These are phyloP conservation scores for Rhododendron griersonianum DNA, from an alignment of 148 eudicot species.

Conservation along the genomic window DNA sequence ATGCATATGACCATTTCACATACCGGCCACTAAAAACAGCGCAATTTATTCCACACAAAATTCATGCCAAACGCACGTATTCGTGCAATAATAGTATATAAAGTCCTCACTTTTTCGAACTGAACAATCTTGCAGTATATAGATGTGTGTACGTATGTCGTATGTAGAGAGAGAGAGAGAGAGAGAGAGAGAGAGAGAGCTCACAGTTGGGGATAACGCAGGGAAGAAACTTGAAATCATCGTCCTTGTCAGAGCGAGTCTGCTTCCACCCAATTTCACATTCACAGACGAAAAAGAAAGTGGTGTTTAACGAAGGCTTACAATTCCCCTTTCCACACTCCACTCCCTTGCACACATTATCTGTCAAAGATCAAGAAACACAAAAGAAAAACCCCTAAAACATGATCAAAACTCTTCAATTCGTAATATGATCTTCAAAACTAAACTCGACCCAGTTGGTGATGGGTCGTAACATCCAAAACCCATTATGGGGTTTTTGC, in stretches of 20 bases:
- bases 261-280: conserved; percentile 81
- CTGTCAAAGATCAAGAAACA: conserved; percentile 19
- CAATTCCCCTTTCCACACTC: conserved; percentile 79
- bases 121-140: no score
- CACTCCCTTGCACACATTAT: conserved; percentile 39
- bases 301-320: conserved; percentile 24
- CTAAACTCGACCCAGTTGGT: not conserved
- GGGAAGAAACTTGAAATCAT: conserved; percentile 47
- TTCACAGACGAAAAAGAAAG: conserved; percentile 44
- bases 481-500: not conserved
- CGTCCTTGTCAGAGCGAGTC: conserved; percentile 21
- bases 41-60: not conserved
- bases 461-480: not conserved
- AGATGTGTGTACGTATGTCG: no score
- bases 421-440: not conserved
- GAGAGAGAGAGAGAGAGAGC: conserved; percentile 19
- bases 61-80: not conserved
- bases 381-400: not conserved
- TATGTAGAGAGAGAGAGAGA: not conserved
- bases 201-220: conserved; percentile 84
- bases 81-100: no score
- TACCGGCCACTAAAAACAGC: not conserved
- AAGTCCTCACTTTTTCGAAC: no score
- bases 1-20: not conserved
- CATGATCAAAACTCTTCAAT: not conserved